Conservation (phyloP, 2,329 filamentous ascomycete species). For the Colletotrichum aenigma region DNA sequence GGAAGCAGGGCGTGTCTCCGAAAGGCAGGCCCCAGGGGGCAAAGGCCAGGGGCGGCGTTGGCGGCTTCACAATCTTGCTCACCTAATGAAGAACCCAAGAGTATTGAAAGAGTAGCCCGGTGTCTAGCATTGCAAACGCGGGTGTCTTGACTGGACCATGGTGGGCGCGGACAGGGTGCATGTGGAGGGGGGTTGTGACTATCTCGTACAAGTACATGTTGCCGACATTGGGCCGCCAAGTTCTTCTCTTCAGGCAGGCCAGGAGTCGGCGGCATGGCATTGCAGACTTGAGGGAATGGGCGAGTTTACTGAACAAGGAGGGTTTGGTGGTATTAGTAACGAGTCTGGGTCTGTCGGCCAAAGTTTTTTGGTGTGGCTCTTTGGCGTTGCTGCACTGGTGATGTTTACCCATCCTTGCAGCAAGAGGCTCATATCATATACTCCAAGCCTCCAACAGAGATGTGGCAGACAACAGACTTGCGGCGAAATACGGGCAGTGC, state of each 20-base stretch:
- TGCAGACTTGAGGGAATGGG: neutral
- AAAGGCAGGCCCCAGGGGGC: neutral
- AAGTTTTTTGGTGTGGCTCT: neutral
- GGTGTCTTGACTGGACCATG: constrained; percentile 3
- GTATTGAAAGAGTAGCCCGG: neutral
- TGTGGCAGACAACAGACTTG: neutral
- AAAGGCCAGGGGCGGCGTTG: neutral
- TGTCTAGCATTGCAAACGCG: neutral
- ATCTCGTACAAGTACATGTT: neutral
- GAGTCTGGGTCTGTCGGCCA: neutral
- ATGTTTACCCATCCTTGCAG: neutral
- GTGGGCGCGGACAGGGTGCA: neutral
- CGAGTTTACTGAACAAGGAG: neutral
- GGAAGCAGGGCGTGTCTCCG: neutral
- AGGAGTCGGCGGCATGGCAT: neutral
- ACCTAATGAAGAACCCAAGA: neutral
- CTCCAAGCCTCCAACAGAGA: neutral
- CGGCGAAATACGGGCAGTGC: neutral
- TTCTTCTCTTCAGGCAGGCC: neutral
- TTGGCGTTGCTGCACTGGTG: neutral
- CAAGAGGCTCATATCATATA: neutral
- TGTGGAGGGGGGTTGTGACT: constrained; percentile 6
- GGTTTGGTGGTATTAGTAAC: neutral
- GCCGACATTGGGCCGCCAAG: neutral
- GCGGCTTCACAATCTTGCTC: constrained; percentile 9